A percentile compares a stretch with the other conserved stretches of the same genome.
Conservation (phyloP, 2,329 filamentous ascomycete species). For the Beauveria scarabaeidicola region DNA sequence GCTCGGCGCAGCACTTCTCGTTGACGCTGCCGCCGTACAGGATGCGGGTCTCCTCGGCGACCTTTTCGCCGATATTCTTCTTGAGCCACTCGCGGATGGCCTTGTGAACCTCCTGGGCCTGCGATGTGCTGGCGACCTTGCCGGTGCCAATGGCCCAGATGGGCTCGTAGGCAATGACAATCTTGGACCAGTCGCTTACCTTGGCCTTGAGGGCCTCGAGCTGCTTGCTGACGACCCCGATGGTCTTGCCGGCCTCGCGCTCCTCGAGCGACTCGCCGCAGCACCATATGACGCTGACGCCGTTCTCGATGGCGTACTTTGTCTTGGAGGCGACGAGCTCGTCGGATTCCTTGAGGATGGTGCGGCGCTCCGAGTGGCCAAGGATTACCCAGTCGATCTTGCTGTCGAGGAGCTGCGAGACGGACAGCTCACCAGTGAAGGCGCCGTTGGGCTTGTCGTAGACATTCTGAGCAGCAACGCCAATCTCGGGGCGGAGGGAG, state of each 20-base stretch:
- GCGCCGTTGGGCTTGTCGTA: conserved; percentile 95
- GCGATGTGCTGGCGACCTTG: conserved; percentile 80
- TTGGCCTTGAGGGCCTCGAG: conserved; percentile 71
- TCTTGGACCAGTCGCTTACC: conserved; percentile 80
- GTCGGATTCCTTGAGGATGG: conserved; percentile 80
- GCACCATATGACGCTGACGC: conserved; percentile 89
- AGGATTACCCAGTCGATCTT: conserved; percentile 84
- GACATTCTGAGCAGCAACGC: conserved; percentile 92
- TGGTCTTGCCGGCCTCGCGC: conserved; percentile 77
- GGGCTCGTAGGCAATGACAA: conserved; percentile 97
- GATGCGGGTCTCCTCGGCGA: conserved; percentile 80
- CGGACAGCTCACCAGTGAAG: conserved; percentile 94
- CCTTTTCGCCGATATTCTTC: conserved; percentile 63
- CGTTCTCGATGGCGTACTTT: conserved; percentile 82
- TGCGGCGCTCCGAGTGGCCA: conserved; percentile 91
- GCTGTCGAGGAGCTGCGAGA: conserved; percentile 81
- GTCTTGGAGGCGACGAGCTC: conserved; percentile 86
- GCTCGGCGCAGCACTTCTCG: conserved; percentile 95
- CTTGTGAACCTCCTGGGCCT: conserved; percentile 90
- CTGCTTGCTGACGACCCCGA: conserved; percentile 77
- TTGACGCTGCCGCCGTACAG: conserved; percentile 95
- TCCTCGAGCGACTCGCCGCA: conserved; percentile 93
- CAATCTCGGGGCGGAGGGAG: conserved; percentile 64
- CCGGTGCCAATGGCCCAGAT: conserved; percentile 96
- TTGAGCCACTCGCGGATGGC: conserved; percentile 86